Evolutionary conservation across 2,329 filamentous ascomycete species (phyloP).

Genomic region (Ophidiomyces ophidiicola): DNA sequence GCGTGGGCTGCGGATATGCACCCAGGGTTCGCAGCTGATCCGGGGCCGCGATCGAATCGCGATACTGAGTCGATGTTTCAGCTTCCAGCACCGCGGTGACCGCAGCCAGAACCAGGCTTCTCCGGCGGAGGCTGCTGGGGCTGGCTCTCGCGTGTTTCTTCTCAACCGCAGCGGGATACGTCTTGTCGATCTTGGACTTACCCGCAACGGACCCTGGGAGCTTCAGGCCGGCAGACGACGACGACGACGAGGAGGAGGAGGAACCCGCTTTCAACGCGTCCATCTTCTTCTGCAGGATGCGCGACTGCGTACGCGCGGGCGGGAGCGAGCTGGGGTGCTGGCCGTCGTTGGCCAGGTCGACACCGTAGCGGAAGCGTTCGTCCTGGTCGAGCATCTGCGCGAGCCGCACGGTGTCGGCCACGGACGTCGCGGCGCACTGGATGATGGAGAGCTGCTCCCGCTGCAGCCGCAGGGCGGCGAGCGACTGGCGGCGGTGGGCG

Average conservation of each 20-base stretch:
- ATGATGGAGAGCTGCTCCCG: slow-evolving; percentile 31
- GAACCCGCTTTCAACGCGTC: background rate
- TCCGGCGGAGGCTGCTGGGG: slow-evolving; percentile 13
- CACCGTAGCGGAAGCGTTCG: slow-evolving; percentile 7
- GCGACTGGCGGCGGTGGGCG: slow-evolving; percentile 1
- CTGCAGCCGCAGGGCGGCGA: slow-evolving; percentile 24
- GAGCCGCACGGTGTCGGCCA: slow-evolving; percentile 29
- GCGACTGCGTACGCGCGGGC: slow-evolving; percentile 9
- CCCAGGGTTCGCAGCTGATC: background rate
- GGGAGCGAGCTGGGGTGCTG: slow-evolving; percentile 17
- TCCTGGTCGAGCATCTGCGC: slow-evolving; percentile 24
- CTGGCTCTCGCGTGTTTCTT: slow-evolving; percentile 1
- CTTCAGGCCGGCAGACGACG: background rate
- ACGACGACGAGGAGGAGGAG: background rate
- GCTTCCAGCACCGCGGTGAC: slow-evolving; percentile 15
- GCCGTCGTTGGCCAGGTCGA: slow-evolving; percentile 11
- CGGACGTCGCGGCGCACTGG: slow-evolving; percentile 26
- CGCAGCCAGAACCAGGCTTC: slow-evolving; percentile 16
- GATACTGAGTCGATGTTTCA: slow-evolving; percentile 7
- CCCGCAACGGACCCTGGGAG: background rate
- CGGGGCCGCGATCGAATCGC: background rate
- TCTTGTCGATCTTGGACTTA: slow-evolving; percentile 13
- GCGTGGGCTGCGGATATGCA: background rate
- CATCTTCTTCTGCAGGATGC: slow-evolving; percentile 2
- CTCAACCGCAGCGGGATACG: slow-evolving; percentile 6